Evolutionary conservation across 2,329 filamentous ascomycete species (phyloP).

Genomic region (Clonostachys byssicola): DNA sequence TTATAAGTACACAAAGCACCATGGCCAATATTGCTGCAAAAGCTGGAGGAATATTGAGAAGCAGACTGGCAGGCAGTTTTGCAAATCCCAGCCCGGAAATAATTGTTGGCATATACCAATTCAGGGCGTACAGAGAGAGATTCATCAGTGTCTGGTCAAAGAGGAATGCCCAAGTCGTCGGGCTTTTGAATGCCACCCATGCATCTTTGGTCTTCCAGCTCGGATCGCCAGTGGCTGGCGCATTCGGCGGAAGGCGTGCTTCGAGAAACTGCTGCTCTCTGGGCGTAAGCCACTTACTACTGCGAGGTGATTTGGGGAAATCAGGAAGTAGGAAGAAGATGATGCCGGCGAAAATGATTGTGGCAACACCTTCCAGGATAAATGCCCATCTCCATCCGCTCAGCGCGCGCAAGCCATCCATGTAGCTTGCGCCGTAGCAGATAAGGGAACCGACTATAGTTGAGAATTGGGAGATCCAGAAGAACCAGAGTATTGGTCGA

Average conservation of each 20-base stretch:
- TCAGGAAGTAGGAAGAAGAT: conserved; percentile 56
- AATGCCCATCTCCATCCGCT: conserved; percentile 67
- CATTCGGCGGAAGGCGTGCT: conserved; percentile 4
- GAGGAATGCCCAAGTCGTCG: conserved; percentile 44
- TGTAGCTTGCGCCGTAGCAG: conserved; percentile 60
- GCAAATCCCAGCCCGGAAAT: not conserved
- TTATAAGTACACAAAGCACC: no score
- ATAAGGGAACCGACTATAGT: conserved; percentile 62
- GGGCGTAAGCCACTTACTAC: conserved; percentile 45
- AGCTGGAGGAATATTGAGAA: not conserved
- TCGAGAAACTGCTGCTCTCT: conserved; percentile 33
- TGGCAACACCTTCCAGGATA: conserved; percentile 54
- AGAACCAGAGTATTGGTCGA: conserved; percentile 55
- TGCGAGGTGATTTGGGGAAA: conserved; percentile 49
- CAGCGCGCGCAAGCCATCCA: conserved; percentile 53
- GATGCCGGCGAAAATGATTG: conserved; percentile 49
- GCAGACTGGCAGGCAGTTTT: not conserved
- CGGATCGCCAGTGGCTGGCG: not conserved
- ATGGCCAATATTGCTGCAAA: no score
- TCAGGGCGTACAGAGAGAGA: conserved; percentile 65
- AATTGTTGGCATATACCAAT: conserved; percentile 50
- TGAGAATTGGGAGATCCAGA: conserved; percentile 54
- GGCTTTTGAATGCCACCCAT: conserved; percentile 45
- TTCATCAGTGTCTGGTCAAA: conserved; percentile 57
- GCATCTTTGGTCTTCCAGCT: conserved; percentile 33